Conservation (phyloP, 805 yeast genomes). For the Metschnikowia vanudenii region DNA sequence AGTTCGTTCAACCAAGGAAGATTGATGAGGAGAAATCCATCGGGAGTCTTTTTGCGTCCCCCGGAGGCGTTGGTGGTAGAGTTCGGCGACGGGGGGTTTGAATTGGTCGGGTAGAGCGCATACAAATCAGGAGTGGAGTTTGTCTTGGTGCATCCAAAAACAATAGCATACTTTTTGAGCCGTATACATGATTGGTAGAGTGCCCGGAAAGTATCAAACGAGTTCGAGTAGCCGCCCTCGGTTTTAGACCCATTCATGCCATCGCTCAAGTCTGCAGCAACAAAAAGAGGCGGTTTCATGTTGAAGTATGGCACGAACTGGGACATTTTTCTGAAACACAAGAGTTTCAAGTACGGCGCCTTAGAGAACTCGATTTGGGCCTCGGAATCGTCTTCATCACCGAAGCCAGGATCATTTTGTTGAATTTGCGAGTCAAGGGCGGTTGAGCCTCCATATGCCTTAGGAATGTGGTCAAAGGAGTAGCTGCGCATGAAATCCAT, state of each 20-base stretch:
- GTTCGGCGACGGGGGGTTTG: not conserved
- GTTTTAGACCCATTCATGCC: conserved; percentile 27
- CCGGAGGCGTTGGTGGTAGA: too few species aligned
- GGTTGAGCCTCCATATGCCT: not conserved
- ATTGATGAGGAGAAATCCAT: conserved; percentile 69
- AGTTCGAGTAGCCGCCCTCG: conserved; percentile 52
- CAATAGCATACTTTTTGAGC: conserved; percentile 56
- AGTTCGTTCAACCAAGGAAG: conserved; percentile 78
- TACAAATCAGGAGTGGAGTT: conserved; percentile 56
- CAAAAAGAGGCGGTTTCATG: conserved; percentile 53
- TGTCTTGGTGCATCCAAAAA: conserved; percentile 65
- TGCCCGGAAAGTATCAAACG: conserved; percentile 64
- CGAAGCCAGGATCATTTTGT: not conserved
- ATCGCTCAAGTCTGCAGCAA: conserved; percentile 61
- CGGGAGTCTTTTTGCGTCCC: conserved; percentile 38
- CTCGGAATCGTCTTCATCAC: conserved; percentile 5
- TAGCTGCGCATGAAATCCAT: conserved; percentile 30
- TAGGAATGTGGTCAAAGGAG: conserved; percentile 34
- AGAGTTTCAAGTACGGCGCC: conserved; percentile 55
- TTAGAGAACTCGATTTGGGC: conserved; percentile 15
- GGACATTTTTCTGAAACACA: conserved; percentile 60
- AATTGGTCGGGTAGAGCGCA: conserved; percentile 57
- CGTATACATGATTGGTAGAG: conserved; percentile 59
- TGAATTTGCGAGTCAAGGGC: not conserved
- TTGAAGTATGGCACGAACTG: conserved; percentile 52